A percentile compares a stretch with the other conserved stretches of the same genome.
Evolutionary conservation across 2,329 filamentous ascomycete genomes (phyloP).

Genomic region (Exophiala sideris): DNA sequence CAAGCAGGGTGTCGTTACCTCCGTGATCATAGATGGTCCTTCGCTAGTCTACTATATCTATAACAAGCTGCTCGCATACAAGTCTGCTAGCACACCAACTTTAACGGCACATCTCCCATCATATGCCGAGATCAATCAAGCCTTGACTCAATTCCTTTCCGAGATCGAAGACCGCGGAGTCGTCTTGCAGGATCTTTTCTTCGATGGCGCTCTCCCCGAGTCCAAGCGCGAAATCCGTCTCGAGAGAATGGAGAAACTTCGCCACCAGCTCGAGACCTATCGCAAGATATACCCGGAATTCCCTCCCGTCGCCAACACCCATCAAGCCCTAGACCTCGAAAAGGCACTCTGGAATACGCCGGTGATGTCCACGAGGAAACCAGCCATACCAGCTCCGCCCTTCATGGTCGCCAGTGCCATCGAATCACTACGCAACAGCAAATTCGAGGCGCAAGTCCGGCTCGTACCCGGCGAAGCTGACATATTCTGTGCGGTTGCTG

Average conservation of each 20-base stretch:
- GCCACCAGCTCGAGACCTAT: conserved; percentile 52
- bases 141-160: conserved; percentile 62
- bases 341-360: conserved; percentile 22
- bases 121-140: conserved; percentile 61
- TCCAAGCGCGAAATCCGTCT: conserved; percentile 63
- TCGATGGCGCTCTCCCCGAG: conserved; percentile 76
- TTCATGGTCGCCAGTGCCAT: conserved; percentile 77
- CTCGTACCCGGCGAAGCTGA: conserved; percentile 86
- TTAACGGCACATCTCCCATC: conserved; percentile 52
- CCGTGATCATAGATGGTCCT: conserved; percentile 69
- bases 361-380: conserved; percentile 18
- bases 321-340: conserved; percentile 3
- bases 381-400: conserved; percentile 51
- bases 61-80: conserved; percentile 48
- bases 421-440: conserved; percentile 46
- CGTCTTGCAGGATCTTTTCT: conserved; percentile 62
- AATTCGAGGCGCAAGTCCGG: conserved; percentile 41
- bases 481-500: conserved; percentile 67
- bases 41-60: conserved; percentile 72
- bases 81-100: conserved; percentile 23
- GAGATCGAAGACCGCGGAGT: conserved; percentile 55
- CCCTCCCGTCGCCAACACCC: neutral
- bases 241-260: conserved; percentile 57
- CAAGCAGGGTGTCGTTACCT: conserved; percentile 17
- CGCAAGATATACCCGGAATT: conserved; percentile 10